Base-by-base conservation (phyloP, 2,329 filamentous ascomycete genomes). In the Aspergillus calidoustus region DNA sequence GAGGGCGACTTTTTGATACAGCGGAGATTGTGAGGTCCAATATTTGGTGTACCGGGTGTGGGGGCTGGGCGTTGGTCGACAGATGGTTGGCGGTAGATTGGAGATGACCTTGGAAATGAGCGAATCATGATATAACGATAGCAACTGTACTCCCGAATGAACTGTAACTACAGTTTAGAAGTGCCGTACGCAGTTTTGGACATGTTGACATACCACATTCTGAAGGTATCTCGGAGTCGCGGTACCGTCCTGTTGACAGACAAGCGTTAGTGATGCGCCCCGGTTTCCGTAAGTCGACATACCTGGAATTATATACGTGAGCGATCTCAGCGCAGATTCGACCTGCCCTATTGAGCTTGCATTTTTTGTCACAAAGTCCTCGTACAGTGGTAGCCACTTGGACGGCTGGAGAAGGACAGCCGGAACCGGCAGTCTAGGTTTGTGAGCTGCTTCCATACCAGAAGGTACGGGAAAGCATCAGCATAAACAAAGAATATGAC, bases 251-350 rank as follows among this genome's bases (percentile, higher is more conserved):
- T 80, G 52, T 22, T 46, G 28, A 38, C 52, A 48, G 7, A 47
- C 34, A 48, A 54, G 13, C 9, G 25, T 58, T 28, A 58, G 13
- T 5, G 19, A 17, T 15, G 38, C n/a, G 28, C 5, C 8, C 31
- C 9, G 25, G n/a, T 4, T 23, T 19, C 17, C 2, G 15, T 1
- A 13, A 38, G 28, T 4, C 34, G 19, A 41, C 54, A 58, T 52
- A 76, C 91, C 93, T 61, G 94, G 95, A 54, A 98, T 95, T 67
- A 99, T 93, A 76, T 99, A 99, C 52, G 94, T 97, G 67, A 99
- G 81, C 30, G 93, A 97, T 44, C 95, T 88, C 73, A 99, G 81
- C 15, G 93, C 92, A 65, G 92, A 96, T 81, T 99, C 95, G 66
- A 99, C 94, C 81, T 97, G 93, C 54, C 92, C 92, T 57, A 99